A percentile compares a stretch with the other conserved stretches of the same genome.
Evolutionary conservation across 306 rosid species (phyloP).

Genomic region (Acacia confusa): DNA sequence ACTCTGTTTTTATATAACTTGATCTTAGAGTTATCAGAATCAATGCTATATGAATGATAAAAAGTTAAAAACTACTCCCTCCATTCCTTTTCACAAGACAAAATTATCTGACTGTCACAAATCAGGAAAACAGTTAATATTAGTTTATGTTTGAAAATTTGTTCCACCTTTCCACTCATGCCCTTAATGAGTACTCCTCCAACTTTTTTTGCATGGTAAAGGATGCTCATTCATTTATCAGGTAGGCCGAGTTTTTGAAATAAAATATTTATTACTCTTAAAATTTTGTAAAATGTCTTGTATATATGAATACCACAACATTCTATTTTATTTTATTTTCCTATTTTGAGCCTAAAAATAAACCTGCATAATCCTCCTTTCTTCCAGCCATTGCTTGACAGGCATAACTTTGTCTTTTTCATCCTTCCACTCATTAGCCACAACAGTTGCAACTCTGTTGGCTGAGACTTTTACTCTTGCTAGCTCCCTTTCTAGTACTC

Average conservation of each 20-base stretch:
- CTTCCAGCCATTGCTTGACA: constrained; percentile 92
- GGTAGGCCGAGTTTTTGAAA: not conserved
- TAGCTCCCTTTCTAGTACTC: constrained; percentile 84
- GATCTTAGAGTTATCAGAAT: not conserved
- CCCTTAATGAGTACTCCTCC: not conserved
- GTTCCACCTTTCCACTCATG: not conserved
- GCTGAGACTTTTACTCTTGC: constrained; percentile 84
- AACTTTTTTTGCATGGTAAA: not conserved
- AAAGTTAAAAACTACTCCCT: not conserved
- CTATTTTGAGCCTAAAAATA: not conserved
- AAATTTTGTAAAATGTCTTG: not conserved
- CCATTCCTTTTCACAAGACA: not conserved
- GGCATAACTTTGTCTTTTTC: constrained; percentile 94
- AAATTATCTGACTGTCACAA: not conserved
- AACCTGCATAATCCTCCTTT: constrained; percentile 88
- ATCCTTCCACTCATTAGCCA: constrained; percentile 96
- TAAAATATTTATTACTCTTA: not conserved
- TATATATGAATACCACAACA: not conserved
- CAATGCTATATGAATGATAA: not conserved
- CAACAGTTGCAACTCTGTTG: constrained; percentile 78
- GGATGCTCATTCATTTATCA: not conserved
- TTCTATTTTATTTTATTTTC: no score
- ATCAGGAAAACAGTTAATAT: not conserved
- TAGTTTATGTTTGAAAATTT: not conserved
- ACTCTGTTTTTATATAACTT: not conserved